phyloP scores from a whole-genome alignment of 352 stramenopile genomes.

The Phytophthora constricta region DNA sequence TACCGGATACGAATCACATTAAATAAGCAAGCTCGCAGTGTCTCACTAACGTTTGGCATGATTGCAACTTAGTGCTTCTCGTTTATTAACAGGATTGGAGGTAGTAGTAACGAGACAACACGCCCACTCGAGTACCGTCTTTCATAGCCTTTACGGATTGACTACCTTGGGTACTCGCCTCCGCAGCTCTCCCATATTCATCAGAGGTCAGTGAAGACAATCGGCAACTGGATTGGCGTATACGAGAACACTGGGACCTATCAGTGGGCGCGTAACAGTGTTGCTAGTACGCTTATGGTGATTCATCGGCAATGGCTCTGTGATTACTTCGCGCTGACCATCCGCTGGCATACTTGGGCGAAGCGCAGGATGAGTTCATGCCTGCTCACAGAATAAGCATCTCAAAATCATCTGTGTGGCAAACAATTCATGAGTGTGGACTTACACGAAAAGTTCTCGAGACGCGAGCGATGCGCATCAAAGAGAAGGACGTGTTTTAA shows the following conservation, averaged over 20 bases:
- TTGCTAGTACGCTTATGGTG: too few relatives aligned
- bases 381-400: neutral
- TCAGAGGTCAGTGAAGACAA: too few relatives aligned
- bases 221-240: too few relatives aligned
- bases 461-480: slow-evolving; percentile 5
- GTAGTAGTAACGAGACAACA: neutral
- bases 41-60: neutral
- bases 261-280: too few relatives aligned
- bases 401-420: slow-evolving; percentile 6
- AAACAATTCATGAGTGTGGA: slow-evolving; percentile 9
- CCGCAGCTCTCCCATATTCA: too few relatives aligned
- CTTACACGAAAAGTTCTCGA: slow-evolving; percentile 9
- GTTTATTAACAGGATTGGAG: neutral
- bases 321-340: too few relatives aligned
- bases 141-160: neutral
- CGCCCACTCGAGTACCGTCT: neutral
- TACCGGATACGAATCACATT: neutral
- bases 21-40: neutral
- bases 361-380: slow-evolving; percentile 2
- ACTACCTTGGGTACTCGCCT: too few relatives aligned
- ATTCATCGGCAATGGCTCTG: too few relatives aligned
- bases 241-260: too few relatives aligned
- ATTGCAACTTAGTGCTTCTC: neutral
- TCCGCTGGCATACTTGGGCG: too few relatives aligned
- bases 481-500: slow-evolving; percentile 4